phyloP scores from a whole-genome alignment of 768 basidiomycete genomes.

The Boletus patriciae region DNA sequence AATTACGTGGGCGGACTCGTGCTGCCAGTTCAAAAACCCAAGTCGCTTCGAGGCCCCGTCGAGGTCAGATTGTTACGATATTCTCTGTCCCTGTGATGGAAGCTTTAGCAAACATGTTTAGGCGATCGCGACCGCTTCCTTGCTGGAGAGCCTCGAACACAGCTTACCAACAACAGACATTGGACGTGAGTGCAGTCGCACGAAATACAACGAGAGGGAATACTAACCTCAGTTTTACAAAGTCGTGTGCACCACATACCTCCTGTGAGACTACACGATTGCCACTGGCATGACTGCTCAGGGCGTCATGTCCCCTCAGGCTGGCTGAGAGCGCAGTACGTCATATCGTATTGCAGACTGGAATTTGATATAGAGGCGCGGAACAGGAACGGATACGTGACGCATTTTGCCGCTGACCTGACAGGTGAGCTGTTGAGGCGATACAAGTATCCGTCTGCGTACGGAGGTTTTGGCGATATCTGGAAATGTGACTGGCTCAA shows the following conservation, averaged over 20 bases:
- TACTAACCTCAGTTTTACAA: not conserved
- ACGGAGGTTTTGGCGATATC: slow-evolving; percentile 25
- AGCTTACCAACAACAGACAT: not conserved
- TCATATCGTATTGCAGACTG: not conserved
- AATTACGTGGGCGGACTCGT: not conserved
- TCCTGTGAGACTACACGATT: not conserved
- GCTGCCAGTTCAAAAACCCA: not conserved
- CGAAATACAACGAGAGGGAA: too few relatives aligned
- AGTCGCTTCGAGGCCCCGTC: not conserved
- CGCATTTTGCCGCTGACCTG: slow-evolving; percentile 10
- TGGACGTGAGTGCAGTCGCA: slow-evolving; percentile 2
- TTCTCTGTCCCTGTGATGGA: not conserved
- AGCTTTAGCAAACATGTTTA: not conserved
- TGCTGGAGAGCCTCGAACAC: not conserved
- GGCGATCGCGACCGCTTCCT: not conserved
- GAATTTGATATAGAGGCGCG: not conserved
- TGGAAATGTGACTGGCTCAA: slow-evolving; percentile 27
- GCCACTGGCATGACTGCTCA: not conserved
- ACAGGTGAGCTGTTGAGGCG: slow-evolving; percentile 13
- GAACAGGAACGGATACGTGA: not conserved
- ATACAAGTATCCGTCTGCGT: slow-evolving; percentile 22
- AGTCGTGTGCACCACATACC: not conserved
- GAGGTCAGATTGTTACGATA: not conserved
- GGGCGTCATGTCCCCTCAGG: not conserved
- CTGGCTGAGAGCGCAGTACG: slow-evolving; percentile 3